Evolutionary conservation across 2,329 filamentous ascomycete species (phyloP).

Genomic region (Lecanicillium sp.): DNA sequence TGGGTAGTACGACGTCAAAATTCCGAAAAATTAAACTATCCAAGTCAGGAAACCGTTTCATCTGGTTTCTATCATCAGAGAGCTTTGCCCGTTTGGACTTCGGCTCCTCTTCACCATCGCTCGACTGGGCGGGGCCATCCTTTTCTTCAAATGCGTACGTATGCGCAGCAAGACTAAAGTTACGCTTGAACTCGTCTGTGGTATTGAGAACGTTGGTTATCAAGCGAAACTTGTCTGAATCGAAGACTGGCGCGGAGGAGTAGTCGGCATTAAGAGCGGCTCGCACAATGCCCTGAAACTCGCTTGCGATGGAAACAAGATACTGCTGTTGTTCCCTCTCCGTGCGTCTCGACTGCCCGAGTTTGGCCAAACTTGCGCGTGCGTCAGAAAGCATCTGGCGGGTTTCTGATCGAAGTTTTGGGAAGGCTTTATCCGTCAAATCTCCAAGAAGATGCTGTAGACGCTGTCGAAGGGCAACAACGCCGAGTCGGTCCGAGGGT

Average conservation of each 20-base stretch:
- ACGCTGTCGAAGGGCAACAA: constrained; percentile 19
- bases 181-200: constrained; percentile 14
- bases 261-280: constrained; percentile 17
- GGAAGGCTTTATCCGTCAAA: constrained; percentile 24
- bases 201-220: constrained; percentile 20
- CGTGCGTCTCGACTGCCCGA: constrained; percentile 16
- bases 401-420: constrained; percentile 21
- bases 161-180: constrained; percentile 15
- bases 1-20: neutral
- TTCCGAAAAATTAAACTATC: constrained; percentile 1
- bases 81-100: neutral
- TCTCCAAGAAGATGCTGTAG: constrained; percentile 23
- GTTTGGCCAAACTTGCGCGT: constrained; percentile 7
- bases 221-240: constrained; percentile 16
- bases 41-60: constrained; percentile 9
- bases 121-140: neutral
- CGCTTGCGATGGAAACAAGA: constrained; percentile 16
- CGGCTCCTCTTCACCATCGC: neutral
- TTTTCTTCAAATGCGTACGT: constrained; percentile 15
- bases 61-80: neutral
- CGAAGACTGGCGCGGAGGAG: constrained; percentile 12
- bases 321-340: constrained; percentile 17
- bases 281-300: constrained; percentile 17
- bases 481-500: constrained; percentile 20
- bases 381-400: constrained; percentile 11